Evolutionary conservation across 257 asterid genomes (phyloP).

Genomic region (Solanum neorickii): DNA sequence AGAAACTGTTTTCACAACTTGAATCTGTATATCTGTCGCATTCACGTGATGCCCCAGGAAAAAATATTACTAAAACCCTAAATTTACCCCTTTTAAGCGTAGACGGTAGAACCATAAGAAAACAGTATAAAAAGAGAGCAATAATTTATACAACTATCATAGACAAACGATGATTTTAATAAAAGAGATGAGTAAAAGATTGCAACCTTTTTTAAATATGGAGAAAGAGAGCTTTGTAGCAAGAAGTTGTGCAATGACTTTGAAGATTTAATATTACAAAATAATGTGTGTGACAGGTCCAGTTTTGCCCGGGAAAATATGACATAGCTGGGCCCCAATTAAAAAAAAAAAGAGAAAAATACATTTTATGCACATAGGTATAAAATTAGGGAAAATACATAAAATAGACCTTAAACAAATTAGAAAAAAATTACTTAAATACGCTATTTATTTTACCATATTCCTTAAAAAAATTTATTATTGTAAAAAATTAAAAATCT

Average conservation of each 20-base stretch:
- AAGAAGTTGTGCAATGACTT: neutral
- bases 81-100: neutral
- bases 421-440: too few species aligned
- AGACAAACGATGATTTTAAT: neutral
- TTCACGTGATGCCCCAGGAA: neutral
- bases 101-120: neutral
- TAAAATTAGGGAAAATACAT: too few species aligned
- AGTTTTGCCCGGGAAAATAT: neutral
- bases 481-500: too few species aligned
- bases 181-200: neutral
- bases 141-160: neutral
- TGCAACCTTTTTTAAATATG: neutral
- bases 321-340: neutral
- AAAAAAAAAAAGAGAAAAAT: too few species aligned
- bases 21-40: too few species aligned
- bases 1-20: too few species aligned
- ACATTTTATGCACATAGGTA: too few species aligned
- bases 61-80: neutral
- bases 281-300: neutral
- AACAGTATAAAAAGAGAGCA: neutral
- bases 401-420: too few species aligned
- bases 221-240: neutral
- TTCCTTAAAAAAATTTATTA: rapidly evolving
- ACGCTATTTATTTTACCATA: too few species aligned
- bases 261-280: neutral